These are phyloP conservation scores for Russula sp. DNA, from an alignment of 768 basidiomycete genomes.

Conservation along the genomic window DNA sequence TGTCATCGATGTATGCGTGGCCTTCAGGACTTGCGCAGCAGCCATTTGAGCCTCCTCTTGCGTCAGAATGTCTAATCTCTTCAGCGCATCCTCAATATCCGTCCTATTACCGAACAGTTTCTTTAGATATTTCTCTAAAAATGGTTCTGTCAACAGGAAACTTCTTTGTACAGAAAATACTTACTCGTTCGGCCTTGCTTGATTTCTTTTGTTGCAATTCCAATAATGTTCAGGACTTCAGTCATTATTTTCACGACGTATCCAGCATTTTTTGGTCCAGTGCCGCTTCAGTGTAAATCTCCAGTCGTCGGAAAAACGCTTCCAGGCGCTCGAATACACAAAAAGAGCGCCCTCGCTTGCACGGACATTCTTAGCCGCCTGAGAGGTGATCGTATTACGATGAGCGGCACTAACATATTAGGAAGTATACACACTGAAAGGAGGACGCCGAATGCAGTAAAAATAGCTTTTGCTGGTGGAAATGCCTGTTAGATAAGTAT, in stretches of 20 bases:
- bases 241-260: background rate
- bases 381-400: background rate
- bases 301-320: background rate
- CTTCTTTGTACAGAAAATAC: background rate
- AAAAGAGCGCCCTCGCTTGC: background rate
- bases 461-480: background rate
- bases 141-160: background rate
- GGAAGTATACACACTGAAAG: background rate
- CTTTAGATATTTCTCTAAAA: background rate
- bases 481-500: background rate
- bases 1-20: background rate
- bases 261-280: background rate
- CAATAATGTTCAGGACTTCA: background rate
- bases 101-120: background rate
- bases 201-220: background rate
- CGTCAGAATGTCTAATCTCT: background rate
- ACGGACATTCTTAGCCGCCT: background rate
- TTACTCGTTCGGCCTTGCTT: background rate
- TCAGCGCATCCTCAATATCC: background rate
- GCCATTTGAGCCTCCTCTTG: background rate
- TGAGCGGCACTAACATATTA: background rate
- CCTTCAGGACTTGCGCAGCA: background rate
- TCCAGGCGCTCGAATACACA: background rate
- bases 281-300: background rate
- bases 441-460: background rate